phyloP scores from a whole-genome alignment of 1,284 basidiomycete genomes.

The Cerioporus squamosus region DNA sequence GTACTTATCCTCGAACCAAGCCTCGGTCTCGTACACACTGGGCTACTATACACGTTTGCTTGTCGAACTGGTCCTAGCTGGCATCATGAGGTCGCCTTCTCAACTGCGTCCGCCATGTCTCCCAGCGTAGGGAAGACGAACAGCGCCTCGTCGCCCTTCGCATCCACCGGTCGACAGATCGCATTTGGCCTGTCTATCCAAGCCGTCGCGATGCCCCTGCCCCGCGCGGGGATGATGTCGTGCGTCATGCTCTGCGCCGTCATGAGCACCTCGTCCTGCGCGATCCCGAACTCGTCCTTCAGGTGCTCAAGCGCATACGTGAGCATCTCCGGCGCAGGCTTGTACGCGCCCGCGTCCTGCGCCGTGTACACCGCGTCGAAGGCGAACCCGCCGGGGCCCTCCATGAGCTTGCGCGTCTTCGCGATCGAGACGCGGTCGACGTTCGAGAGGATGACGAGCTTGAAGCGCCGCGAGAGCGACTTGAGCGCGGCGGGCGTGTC shows the following conservation, averaged over 20 bases:
- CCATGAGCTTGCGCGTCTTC: constrained; percentile 60
- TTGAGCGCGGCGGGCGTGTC: constrained; percentile 66
- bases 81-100: constrained; percentile 30
- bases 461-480: constrained; percentile 61
- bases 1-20: too few species aligned
- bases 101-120: constrained; percentile 58
- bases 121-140: constrained; percentile 62
- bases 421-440: constrained; percentile 69
- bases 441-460: constrained; percentile 75
- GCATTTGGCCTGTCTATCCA: constrained; percentile 65
- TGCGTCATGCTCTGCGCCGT: constrained; percentile 59
- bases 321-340: constrained; percentile 66
- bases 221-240: constrained; percentile 23
- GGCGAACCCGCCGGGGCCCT: constrained; percentile 48
- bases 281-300: constrained; percentile 46
- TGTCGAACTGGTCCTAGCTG: not conserved
- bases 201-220: constrained; percentile 33
- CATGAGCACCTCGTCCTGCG: constrained; percentile 52
- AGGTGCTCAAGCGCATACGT: constrained; percentile 52
- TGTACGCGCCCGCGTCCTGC: constrained; percentile 70
- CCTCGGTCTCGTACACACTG: too few species aligned
- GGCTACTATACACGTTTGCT: too few species aligned
- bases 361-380: constrained; percentile 72
- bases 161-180: constrained; percentile 43
- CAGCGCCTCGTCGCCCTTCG: constrained; percentile 39